phyloP scores from a whole-genome alignment of 1,139 yeast species.

The Saccharomyces hybrid region DNA sequence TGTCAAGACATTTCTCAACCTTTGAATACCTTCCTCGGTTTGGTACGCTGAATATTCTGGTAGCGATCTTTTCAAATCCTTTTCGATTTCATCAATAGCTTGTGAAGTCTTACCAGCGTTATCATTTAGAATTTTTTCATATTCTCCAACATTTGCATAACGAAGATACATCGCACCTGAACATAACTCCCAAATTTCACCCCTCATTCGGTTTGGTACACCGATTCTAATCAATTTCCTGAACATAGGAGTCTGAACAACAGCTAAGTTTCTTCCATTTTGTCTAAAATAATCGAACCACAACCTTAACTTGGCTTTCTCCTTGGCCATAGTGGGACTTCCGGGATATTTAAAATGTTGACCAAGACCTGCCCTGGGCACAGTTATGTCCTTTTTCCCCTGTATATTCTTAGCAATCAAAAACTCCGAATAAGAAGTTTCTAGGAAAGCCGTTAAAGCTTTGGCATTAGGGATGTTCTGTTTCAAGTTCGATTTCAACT shows the following conservation, averaged over 20 bases:
- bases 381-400: constrained; percentile 37
- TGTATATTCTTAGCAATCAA: constrained; percentile 52
- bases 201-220: constrained; percentile 82
- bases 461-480: constrained; percentile 59
- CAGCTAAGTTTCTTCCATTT: constrained; percentile 77
- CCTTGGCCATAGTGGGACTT: constrained; percentile 66
- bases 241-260: constrained; percentile 68
- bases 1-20: constrained; percentile 78
- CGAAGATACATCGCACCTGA: constrained; percentile 80
- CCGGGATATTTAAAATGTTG: constrained; percentile 83
- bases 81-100: constrained; percentile 94
- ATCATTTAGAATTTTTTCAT: constrained; percentile 48
- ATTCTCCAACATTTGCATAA: constrained; percentile 54
- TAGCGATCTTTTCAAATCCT: constrained; percentile 84
- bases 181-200: constrained; percentile 92
- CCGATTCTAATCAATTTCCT: constrained; percentile 83
- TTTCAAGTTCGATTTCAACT: constrained; percentile 54
- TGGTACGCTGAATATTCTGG: constrained; percentile 97
- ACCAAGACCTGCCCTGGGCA: constrained; percentile 84
- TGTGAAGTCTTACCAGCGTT: constrained; percentile 59
- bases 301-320: constrained; percentile 76
- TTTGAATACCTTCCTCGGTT: constrained; percentile 69
- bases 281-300: constrained; percentile 88
- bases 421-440: constrained; percentile 80
- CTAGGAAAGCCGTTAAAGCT: constrained; percentile 55